Conservation (phyloP, 2,329 filamentous ascomycete species). For the Fusarium clavum region DNA sequence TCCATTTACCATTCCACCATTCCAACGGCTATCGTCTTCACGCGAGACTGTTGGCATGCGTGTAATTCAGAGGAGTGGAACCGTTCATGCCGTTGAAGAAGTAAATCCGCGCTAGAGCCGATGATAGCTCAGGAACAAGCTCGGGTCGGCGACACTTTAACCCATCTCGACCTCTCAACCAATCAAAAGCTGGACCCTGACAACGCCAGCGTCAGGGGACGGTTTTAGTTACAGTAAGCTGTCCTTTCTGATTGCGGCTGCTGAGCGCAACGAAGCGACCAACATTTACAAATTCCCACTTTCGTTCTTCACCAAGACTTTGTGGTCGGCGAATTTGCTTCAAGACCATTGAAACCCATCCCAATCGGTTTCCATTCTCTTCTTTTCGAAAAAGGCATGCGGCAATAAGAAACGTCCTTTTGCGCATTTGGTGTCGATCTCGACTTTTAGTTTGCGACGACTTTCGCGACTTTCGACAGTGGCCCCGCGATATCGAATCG, state of each 20-base stretch:
- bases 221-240: constrained; percentile 45
- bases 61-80: constrained; percentile 2
- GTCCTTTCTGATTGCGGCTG: constrained; percentile 45
- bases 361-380: constrained; percentile 30
- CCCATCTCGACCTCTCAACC: constrained; percentile 31
- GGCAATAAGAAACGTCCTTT: constrained; percentile 30
- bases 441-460: constrained; percentile 33
- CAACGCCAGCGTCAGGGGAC: constrained; percentile 33
- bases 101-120: constrained; percentile 14
- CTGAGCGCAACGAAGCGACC: constrained; percentile 27
- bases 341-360: constrained; percentile 21
- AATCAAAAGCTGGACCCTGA: constrained; percentile 43
- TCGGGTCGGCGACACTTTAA: constrained; percentile 45
- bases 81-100: neutral
- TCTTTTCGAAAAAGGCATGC: constrained; percentile 36
- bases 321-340: constrained; percentile 9
- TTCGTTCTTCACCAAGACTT: constrained; percentile 14
- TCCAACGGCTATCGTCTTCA: neutral
- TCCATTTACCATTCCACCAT: neutral
- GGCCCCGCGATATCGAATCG: neutral
- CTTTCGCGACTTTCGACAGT: constrained; percentile 21
- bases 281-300: constrained; percentile 31
- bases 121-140: constrained; percentile 7
- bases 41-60: neutral
- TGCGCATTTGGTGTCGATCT: constrained; percentile 36